Evolutionary conservation across 257 asterid species (phyloP), one percentile per base, ranked within the genome.

Genomic region (Forsythia viridissima): DNA sequence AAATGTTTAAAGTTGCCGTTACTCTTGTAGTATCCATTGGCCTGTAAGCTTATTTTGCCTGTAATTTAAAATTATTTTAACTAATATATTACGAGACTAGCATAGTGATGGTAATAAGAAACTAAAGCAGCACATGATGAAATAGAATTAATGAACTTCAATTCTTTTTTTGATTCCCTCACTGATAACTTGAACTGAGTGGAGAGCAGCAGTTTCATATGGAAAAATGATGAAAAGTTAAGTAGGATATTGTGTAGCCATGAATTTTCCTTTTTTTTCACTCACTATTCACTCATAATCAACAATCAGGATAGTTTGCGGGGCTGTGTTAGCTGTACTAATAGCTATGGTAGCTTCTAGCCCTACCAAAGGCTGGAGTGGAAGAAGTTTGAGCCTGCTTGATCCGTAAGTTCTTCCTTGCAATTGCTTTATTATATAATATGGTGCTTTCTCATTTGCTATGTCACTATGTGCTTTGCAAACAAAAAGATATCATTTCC

Each of bases 321-420:
- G 81, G 68, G 96, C 91, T 81, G 90, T 88, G 79, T 79, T 93
- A 76, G 96, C 97, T 79, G 89, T 96, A 71, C 85, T 96, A 38
- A 11, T 94, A 74, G 99, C 99, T 82, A 20, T 96, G 85, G 97
- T 93, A 80, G 98, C 99, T 86, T 93, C 99, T 78, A 93, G 99
- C 89, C 99, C 99, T 82, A 96, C 99, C 15, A 88, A 84, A 87
- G 99, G 99, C 78, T 96, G 99, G 99, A 96, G 99, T 80, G 99
- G 99, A 72, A 86, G 99, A 81, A 96, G 99, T 80, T 86, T 96
- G 85, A 96, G 99, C 85, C 91, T 93, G 84, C 99, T 96, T 61
- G 99, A 96, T 85, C 99, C 98, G 99, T 96, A 84, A 87, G 95
- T 84, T 74, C 76, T 71, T 81, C 38, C 37, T 16, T 51, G 43